These are phyloP conservation scores for Lactarius sp. DNA, from an alignment of 768 basidiomycete genomes.

Conservation along the genomic window DNA sequence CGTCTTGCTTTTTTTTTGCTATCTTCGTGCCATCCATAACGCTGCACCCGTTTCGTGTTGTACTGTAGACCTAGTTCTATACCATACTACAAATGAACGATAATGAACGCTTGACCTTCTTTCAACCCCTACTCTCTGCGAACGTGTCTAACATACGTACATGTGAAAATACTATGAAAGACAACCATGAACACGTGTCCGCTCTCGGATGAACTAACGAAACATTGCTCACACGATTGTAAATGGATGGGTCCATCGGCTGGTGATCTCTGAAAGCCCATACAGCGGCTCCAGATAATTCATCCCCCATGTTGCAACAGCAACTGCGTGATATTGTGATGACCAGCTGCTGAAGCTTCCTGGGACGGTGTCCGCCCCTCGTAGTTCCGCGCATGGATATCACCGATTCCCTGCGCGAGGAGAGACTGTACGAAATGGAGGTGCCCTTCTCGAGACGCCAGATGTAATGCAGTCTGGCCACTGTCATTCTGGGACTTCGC, in stretches of 20 bases:
- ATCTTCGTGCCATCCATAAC: not conserved
- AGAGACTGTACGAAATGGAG: not conserved
- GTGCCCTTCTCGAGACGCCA: not conserved
- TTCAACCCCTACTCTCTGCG: too few relatives aligned
- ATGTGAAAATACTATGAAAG: too few relatives aligned
- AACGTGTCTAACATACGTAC: too few relatives aligned
- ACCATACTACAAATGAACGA: too few relatives aligned
- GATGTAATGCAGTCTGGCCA: not conserved
- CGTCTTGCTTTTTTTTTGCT: not conserved
- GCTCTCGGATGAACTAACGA: too few relatives aligned
- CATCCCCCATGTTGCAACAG: not conserved
- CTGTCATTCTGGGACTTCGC: not conserved
- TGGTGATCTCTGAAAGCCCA: not conserved
- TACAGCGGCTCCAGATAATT: not conserved
- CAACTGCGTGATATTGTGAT: not conserved
- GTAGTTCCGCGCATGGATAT: not conserved
- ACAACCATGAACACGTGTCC: too few relatives aligned
- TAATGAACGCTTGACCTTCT: too few relatives aligned
- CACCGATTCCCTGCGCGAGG: not conserved
- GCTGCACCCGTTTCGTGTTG: not conserved
- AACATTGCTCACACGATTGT: too few relatives aligned
- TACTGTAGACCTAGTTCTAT: not conserved
- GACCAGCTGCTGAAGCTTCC: not conserved
- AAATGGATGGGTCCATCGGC: too few relatives aligned
- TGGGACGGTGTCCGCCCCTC: not conserved